Percentiles rank a stretch among this genome's conserved stretches.
These are phyloP conservation scores for Sesbania bispinosa DNA, from an alignment of 306 rosid species.

Conservation along the genomic window DNA sequence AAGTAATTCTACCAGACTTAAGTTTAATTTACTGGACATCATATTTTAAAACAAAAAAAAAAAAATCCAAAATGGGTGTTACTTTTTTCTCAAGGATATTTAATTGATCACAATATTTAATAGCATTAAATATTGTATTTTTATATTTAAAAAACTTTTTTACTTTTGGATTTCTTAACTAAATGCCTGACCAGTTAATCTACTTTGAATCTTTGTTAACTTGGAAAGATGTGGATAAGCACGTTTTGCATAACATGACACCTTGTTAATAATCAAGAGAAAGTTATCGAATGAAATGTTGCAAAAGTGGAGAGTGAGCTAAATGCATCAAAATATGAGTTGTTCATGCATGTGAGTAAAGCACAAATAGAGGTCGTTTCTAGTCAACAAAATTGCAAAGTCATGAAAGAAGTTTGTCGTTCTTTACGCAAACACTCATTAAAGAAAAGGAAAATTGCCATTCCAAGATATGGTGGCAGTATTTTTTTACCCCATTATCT, in stretches of 20 bases:
- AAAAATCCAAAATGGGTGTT: too few species aligned
- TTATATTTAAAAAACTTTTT: too few species aligned
- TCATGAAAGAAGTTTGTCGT: not conserved
- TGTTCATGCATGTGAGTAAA: not conserved
- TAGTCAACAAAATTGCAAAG: not conserved
- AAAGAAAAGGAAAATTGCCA: not conserved
- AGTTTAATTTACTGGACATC: too few species aligned
- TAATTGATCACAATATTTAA: too few species aligned
- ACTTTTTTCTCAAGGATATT: too few species aligned
- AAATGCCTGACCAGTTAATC: too few species aligned
- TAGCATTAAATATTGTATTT: too few species aligned
- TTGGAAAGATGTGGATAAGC: conserved; percentile 11
- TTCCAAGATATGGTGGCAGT: not conserved
- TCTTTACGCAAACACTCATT: not conserved
- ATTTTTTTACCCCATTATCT: not conserved
- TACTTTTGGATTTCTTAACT: too few species aligned
- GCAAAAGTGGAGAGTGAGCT: conserved; percentile 25
- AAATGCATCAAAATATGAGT: not conserved
- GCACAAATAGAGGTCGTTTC: not conserved
- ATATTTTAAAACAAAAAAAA: too few species aligned
- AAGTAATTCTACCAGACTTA: too few species aligned
- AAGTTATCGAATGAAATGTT: not conserved
- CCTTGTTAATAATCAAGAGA: not conserved
- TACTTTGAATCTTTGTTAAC: too few species aligned
- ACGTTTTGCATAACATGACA: conserved; percentile 20